These are phyloP conservation scores for Ramularia endophylla DNA, from an alignment of 2,329 filamentous ascomycete genomes.

Conservation along the genomic window DNA sequence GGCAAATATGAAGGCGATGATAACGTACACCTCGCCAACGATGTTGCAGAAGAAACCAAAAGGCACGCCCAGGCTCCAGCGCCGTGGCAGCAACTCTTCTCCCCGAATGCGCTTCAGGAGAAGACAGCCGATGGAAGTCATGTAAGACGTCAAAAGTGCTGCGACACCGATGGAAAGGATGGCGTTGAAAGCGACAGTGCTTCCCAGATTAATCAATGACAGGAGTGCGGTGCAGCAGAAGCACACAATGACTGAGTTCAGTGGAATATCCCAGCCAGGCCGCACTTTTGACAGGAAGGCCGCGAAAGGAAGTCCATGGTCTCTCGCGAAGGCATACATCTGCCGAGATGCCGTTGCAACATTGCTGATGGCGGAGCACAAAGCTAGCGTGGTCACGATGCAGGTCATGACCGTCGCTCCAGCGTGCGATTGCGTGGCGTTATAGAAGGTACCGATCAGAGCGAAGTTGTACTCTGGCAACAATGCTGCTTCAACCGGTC, in stretches of 20 bases:
- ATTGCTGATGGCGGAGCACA: slow-evolving; percentile 35
- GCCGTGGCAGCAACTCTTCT: slow-evolving; percentile 19
- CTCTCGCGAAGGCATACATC: slow-evolving; percentile 40
- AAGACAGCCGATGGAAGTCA: slow-evolving; percentile 23
- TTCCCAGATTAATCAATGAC: slow-evolving; percentile 29
- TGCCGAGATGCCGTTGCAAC: slow-evolving; percentile 38
- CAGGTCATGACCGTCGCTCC: slow-evolving; percentile 29
- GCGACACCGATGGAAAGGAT: slow-evolving; percentile 34
- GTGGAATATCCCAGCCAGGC: slow-evolving; percentile 21
- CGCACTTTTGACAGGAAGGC: slow-evolving; percentile 19
- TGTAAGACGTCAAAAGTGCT: slow-evolving; percentile 29
- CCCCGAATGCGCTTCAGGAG: slow-evolving; percentile 22
- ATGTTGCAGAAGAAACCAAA: slow-evolving; percentile 20
- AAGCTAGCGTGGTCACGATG: slow-evolving; percentile 35
- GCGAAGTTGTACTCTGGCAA: slow-evolving; percentile 16
- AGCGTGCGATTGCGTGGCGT: slow-evolving; percentile 30
- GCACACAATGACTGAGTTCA: slow-evolving; percentile 24
- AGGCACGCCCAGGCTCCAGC: slow-evolving; percentile 20
- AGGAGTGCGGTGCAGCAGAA: slow-evolving; percentile 19
- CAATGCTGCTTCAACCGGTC: slow-evolving; percentile 29
- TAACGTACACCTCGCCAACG: slow-evolving; percentile 18
- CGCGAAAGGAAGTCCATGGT: slow-evolving; percentile 37
- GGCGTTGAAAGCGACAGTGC: slow-evolving; percentile 38
- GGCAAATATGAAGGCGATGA: slow-evolving; percentile 19
- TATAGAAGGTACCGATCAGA: slow-evolving; percentile 33